Evolutionary conservation across 139 green algal species (phyloP).

Genomic region (Tetradesmus lagerheimii): DNA sequence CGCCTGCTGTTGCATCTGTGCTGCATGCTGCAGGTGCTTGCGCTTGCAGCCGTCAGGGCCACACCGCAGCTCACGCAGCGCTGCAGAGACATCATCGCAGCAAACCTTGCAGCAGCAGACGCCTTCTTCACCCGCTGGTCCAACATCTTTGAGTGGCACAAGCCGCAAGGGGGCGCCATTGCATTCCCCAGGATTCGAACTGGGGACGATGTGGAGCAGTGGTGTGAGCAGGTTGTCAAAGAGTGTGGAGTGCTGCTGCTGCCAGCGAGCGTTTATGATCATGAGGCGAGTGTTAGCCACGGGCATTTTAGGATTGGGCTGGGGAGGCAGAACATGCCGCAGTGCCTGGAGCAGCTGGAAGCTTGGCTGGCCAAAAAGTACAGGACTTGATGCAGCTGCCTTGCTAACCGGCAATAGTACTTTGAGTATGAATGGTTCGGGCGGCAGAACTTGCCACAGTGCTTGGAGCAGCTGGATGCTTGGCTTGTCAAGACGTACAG

Average conservation of each 20-base stretch:
- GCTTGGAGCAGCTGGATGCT: slow-evolving; percentile 58
- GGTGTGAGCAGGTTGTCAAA: slow-evolving; percentile 66
- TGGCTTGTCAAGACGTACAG: slow-evolving; percentile 25
- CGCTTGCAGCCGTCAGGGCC: slow-evolving; percentile 69
- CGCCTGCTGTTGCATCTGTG: not conserved
- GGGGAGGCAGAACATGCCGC: slow-evolving; percentile 63
- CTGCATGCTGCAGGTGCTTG: slow-evolving; percentile 69
- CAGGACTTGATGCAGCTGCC: too few relatives aligned
- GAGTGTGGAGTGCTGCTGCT: slow-evolving; percentile 82
- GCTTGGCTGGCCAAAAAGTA: slow-evolving; percentile 32
- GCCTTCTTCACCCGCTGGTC: slow-evolving; percentile 54
- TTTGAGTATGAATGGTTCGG: too few relatives aligned
- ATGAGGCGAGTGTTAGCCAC: slow-evolving; percentile 28
- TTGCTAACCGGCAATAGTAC: not conserved
- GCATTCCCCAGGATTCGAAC: slow-evolving; percentile 58
- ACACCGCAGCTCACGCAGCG: slow-evolving; percentile 53
- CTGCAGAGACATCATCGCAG: slow-evolving; percentile 58
- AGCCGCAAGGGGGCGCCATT: slow-evolving; percentile 62
- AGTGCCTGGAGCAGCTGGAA: slow-evolving; percentile 62
- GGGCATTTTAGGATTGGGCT: slow-evolving; percentile 75
- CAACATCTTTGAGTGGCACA: slow-evolving; percentile 62
- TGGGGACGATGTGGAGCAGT: slow-evolving; percentile 55
- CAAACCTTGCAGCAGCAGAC: slow-evolving; percentile 59
- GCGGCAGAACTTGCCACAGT: slow-evolving; percentile 60
- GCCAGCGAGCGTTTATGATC: slow-evolving; percentile 74